phyloP scores from a whole-genome alignment of 495 filamentous ascomycete genomes.

The Hypoxylon lienhwacheense region DNA sequence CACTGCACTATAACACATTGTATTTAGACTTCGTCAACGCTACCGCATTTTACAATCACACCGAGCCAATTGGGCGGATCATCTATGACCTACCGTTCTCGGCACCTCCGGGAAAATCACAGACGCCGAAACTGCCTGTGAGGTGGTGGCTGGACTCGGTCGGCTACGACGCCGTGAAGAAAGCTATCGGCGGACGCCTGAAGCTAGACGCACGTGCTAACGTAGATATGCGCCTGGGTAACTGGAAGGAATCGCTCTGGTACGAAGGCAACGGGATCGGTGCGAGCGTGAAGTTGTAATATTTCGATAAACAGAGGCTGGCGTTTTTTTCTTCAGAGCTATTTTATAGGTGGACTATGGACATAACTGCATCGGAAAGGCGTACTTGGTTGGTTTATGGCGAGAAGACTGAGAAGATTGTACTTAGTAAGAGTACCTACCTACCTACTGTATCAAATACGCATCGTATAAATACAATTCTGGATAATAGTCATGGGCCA shows the following conservation, averaged over 20 bases:
- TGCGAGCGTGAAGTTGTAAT: slow-evolving; percentile 66
- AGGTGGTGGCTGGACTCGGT: slow-evolving; percentile 73
- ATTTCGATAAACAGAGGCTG: slow-evolving; percentile 4
- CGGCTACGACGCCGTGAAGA: slow-evolving; percentile 77
- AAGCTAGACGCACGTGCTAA: slow-evolving; percentile 77
- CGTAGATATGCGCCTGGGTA: slow-evolving; percentile 69
- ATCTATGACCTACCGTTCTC: slow-evolving; percentile 71
- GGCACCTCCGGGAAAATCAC: slow-evolving; percentile 70
- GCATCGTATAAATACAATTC: not conserved
- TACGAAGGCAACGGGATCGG: slow-evolving; percentile 74
- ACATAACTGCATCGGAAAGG: not conserved
- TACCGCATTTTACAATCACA: slow-evolving; percentile 79
- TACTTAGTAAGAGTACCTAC: too few species aligned
- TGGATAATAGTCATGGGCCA: too few species aligned
- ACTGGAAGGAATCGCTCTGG: slow-evolving; percentile 69
- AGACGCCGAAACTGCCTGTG: slow-evolving; percentile 78
- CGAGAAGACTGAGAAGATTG: too few species aligned
- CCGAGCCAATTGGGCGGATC: slow-evolving; percentile 74
- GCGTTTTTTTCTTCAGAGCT: slow-evolving; percentile 16
- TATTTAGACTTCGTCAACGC: slow-evolving; percentile 79
- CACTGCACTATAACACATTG: slow-evolving; percentile 68
- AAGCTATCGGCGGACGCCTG: slow-evolving; percentile 80
- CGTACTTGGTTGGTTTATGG: slow-evolving; percentile 16
- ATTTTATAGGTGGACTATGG: slow-evolving; percentile 1
- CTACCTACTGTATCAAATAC: too few species aligned